Evolutionary conservation across 495 filamentous ascomycete species (phyloP), one percentile per base, ranked within the genome.

Genomic region (Aspergillus ellipticus): DNA sequence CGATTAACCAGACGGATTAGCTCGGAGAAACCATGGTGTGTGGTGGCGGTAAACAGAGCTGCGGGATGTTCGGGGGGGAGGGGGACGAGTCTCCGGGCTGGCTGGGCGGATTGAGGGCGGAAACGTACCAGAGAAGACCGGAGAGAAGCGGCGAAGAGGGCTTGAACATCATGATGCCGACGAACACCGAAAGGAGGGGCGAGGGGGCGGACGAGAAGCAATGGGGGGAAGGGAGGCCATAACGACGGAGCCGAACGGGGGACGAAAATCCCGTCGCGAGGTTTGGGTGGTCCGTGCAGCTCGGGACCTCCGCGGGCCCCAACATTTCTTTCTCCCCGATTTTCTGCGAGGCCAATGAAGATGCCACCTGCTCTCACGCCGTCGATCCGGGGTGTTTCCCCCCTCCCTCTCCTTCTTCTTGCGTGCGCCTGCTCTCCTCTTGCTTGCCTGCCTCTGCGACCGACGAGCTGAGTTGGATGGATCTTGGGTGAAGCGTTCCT

Each of bases 51-150:
- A 62, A 64, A 60, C 41, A 26, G 26, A 24, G 28, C 35, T 17
- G 45, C 11, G 20, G n/a, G 28, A n/a, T 15, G 31, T 31, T 6
- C 41, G 16, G 35, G 21, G 3, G 15, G 26, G 9, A 15, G 13
- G 8, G 48, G 52, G 48, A 48, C 20, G 51, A 51, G n/a, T n/a
- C n/a, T n/a, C n/a, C 31, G 50, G 20, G 42, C 20, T 21, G 49
- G 42, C 47, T 47, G 47, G 48, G 46, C 11, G n/a, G 5, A 17
- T 28, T 31, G 31, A 42, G 26, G 6, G 47, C 16, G 26, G 24
- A 9, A 7, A 68, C 74, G 28, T 82, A 95, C 90, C 90, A 95
- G 65, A 95, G 80, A 60, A 94, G 85, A 75, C 93, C 93, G 45
- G 89, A 84, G 15, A 81, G 86, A 22, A 96, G 76, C 42, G 89